Evolutionary conservation across 2,329 filamentous ascomycete species (phyloP).

Genomic region (Diaporthe amygdali): DNA sequence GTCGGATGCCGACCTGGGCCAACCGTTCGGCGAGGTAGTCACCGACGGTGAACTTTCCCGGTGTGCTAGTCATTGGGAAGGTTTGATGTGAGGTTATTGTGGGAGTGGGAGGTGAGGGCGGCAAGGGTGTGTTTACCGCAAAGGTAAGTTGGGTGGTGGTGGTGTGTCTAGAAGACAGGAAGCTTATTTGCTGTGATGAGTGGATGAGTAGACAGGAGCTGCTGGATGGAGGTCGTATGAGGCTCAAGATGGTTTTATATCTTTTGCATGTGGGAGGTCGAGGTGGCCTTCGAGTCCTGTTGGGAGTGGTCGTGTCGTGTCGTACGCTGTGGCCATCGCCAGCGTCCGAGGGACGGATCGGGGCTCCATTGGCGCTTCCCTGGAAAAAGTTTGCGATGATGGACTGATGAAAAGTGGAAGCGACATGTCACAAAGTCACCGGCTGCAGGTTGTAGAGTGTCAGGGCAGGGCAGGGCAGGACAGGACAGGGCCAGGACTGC

Average conservation of each 20-base stretch:
- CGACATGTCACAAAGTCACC: constrained; percentile 23
- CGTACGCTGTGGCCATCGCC: constrained; percentile 15
- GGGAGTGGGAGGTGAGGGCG: not conserved
- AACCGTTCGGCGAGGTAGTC: constrained; percentile 36
- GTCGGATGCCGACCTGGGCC: constrained; percentile 31
- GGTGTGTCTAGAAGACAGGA: not conserved
- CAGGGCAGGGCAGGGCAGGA: not conserved
- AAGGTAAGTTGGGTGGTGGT: not conserved
- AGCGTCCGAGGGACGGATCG: constrained; percentile 13
- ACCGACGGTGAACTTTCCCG: constrained; percentile 31
- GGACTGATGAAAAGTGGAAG: constrained; percentile 27
- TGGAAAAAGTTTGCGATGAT: constrained; percentile 22
- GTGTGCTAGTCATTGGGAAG: constrained; percentile 18
- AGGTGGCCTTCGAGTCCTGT: not conserved
- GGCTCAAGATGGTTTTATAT: constrained; percentile 23
- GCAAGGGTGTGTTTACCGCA: not conserved
- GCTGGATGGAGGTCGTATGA: not conserved
- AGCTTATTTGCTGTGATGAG: not conserved
- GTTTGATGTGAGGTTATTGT: not conserved
- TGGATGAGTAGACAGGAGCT: not conserved
- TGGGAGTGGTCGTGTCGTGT: not conserved
- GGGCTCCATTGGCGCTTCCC: constrained; percentile 19
- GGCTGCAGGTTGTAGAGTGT: not conserved
- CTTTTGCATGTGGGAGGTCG: not conserved
- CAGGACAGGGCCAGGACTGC: no score